These are phyloP conservation scores for Lyophyllum semitale DNA, from an alignment of 768 basidiomycete genomes.

Conservation along the genomic window DNA sequence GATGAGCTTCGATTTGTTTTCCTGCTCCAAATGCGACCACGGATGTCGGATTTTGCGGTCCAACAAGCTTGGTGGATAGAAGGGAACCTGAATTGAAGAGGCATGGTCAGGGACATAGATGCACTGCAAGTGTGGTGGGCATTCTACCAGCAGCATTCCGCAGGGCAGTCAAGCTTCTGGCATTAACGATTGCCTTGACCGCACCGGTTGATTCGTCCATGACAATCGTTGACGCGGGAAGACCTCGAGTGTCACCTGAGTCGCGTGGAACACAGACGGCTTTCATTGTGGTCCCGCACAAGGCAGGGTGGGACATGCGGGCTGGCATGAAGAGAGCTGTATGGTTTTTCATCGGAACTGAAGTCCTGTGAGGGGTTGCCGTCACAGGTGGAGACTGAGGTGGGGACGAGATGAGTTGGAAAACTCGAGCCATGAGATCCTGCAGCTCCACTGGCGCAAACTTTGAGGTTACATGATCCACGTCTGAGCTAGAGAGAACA, in stretches of 20 bases:
- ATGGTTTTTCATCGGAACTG: conserved; percentile 54
- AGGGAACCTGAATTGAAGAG: conserved; percentile 63
- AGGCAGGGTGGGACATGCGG: conserved; percentile 36
- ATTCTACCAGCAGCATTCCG: conserved; percentile 76
- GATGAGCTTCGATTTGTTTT: conserved; percentile 66
- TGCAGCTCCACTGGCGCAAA: conserved; percentile 50
- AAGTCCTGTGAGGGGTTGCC: conserved; percentile 60
- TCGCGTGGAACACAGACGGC: conserved; percentile 73
- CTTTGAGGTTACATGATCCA: conserved; percentile 46
- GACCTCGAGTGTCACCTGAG: conserved; percentile 46
- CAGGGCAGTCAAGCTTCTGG: conserved; percentile 74
- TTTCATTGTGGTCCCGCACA: conserved; percentile 67
- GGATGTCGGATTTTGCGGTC: conserved; percentile 36
- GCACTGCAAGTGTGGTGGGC: neutral
- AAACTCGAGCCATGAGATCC: conserved; percentile 60
- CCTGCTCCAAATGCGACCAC: conserved; percentile 76
- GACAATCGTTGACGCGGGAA: conserved; percentile 78
- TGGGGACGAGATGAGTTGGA: conserved; percentile 43
- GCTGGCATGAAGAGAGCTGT: conserved; percentile 85
- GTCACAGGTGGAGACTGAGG: conserved; percentile 16
- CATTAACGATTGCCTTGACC: conserved; percentile 78
- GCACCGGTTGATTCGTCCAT: conserved; percentile 70
- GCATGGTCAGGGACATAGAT: neutral
- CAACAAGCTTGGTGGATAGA: conserved; percentile 60
- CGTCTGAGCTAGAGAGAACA: conserved; percentile 63